Base-by-base conservation (phyloP, 345 rosid species). In the Euphorbia pulcherrima region DNA sequence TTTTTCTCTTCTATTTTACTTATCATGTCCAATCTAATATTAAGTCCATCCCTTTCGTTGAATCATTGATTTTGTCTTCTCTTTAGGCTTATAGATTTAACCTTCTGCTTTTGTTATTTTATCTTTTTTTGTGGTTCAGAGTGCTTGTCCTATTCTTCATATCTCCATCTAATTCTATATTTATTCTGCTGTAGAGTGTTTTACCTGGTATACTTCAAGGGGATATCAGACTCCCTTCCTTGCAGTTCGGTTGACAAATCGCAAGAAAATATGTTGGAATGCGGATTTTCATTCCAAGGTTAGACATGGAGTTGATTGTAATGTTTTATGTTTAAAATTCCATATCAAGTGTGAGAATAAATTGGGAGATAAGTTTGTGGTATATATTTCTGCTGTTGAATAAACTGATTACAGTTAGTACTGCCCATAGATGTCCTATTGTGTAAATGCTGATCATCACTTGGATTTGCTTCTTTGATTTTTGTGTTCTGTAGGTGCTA, bases 121-220 rank as follows among this genome's bases (percentile, higher is more conserved):
- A 27, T 60, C 18, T 26, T n/a, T 53, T 11, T 44, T 18, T 41
- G 23, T 46, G 40, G 65, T 56, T 30, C 5, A 12, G 47, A 33
- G 54, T 65, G 17, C 59, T 73, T 18, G 52, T 18, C 26, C 41
- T 64, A 44, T 39, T 30, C 9, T 33, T 6, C 30, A 24, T 52
- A 29, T 44, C 60, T 27, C 54, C 41, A 55, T 65, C 48, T 62
- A 29, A 6, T 56, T 56, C 14, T 68, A 35, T 72, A 9, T 46
- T n/a, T 48, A 26, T 33, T 61, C 37, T 81, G 21, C 73, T 85
- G 76, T 77, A 95, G 99, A 95, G 99, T 81, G 99, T 95, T 72
- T 85, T 95, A 78, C 99, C 99, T 29, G 99, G 99, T 65, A 95
- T 95, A 74, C 99, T 95, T 75, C 99, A 95, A 84, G 99, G 99